A percentile compares a stretch with the other conserved stretches of the same genome.
Evolutionary conservation across 2,329 filamentous ascomycete genomes (phyloP).

Genomic region (Neofusicoccum ribis): DNA sequence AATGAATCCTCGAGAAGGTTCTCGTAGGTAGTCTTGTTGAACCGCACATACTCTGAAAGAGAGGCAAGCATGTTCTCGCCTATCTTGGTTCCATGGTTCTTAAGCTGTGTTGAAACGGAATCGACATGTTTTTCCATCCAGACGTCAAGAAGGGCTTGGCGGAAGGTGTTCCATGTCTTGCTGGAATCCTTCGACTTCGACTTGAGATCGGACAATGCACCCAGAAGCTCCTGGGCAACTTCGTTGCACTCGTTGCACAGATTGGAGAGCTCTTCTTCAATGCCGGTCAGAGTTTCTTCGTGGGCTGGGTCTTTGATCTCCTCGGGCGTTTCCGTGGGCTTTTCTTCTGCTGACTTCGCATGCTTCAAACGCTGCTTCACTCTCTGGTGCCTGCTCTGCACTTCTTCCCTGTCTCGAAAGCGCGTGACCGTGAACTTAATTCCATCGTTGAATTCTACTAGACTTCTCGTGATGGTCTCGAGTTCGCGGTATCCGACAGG

Average conservation of each 20-base stretch:
- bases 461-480: slow-evolving; percentile 2
- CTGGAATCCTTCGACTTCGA: not conserved
- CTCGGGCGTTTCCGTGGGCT: not conserved
- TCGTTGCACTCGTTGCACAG: slow-evolving; percentile 4
- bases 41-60: slow-evolving; percentile 16
- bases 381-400: not conserved
- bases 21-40: not conserved
- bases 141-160: not conserved
- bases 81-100: slow-evolving; percentile 14
- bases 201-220: slow-evolving; percentile 5
- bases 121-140: slow-evolving; percentile 3
- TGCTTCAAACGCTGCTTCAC: slow-evolving; percentile 11
- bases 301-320: not conserved
- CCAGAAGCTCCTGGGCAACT: not conserved
- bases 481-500: not conserved
- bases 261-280: not conserved
- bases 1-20: not conserved
- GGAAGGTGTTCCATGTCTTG: slow-evolving; percentile 7
- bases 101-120: not conserved
- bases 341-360: not conserved
- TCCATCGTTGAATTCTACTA: slow-evolving; percentile 5
- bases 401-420: not conserved
- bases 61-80: slow-evolving; percentile 21
- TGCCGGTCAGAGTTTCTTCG: not conserved
- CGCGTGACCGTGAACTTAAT: slow-evolving; percentile 6